Conservation (phyloP, 768 basidiomycete species). For the Rhodosporidiobolus odoratus region DNA sequence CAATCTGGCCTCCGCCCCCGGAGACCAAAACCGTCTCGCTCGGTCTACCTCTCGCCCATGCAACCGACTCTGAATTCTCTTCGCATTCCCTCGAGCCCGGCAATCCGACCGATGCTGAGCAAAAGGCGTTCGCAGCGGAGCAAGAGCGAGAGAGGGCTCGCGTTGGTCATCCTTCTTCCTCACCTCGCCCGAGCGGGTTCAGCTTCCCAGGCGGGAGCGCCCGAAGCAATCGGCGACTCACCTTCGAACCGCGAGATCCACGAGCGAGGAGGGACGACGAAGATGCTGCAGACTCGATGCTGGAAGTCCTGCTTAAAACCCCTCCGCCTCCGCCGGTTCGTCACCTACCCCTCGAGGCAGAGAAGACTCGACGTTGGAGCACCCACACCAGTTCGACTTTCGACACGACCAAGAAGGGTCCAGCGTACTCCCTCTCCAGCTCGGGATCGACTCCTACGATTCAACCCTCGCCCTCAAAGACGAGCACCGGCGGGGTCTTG, state of each 20-base stretch:
- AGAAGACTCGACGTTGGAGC: conserved; percentile 2
- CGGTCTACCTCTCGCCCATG: background rate
- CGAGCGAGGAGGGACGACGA: conserved; percentile 12
- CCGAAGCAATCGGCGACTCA: no score
- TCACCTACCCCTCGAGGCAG: no score
- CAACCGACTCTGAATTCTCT: background rate
- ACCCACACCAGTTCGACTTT: background rate
- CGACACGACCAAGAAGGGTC: background rate
- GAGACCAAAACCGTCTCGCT: conserved; percentile 14
- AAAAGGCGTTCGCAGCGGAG: background rate
- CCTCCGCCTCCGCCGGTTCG: background rate
- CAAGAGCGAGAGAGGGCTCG: background rate
- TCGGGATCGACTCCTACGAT: no score
- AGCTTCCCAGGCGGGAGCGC: background rate
- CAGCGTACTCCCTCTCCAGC: background rate
- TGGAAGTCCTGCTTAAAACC: conserved; percentile 24
- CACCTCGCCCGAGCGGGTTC: conserved; percentile 1
- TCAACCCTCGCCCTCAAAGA: background rate
- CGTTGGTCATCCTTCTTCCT: background rate
- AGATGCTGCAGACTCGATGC: conserved; percentile 14
- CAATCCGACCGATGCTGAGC: conserved; percentile 6
- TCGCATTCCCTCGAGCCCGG: background rate
- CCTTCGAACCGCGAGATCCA: conserved; percentile 20
- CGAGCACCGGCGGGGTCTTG: background rate
- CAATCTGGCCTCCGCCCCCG: conserved; percentile 12